Base-by-base conservation (phyloP, 1,284 basidiomycete genomes). In the Ustilago shanxiensis region DNA sequence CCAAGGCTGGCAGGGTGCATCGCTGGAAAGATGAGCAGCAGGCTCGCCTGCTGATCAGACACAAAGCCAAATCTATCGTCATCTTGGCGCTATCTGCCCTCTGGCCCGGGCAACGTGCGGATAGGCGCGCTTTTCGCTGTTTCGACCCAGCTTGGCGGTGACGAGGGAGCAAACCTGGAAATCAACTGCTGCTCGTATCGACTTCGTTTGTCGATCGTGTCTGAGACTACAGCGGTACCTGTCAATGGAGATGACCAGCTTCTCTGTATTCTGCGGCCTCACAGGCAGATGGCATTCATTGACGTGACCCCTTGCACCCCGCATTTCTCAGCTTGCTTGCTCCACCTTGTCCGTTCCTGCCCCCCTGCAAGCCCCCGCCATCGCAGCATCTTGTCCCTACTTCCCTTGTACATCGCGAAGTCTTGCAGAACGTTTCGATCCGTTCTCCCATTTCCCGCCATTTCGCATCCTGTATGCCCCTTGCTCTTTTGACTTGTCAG, bases 241-340 rank as follows among this genome's bases (percentile, higher is more conserved):
- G 10, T 16, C 9, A 35, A 26, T n/a, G 10, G 18, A 24, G 50
- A 53, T 18, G 24, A 24, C 35, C 28, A 52, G 59, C 39, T 28
- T 53, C 33, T 33, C 29, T 59, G 22, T 64, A 61, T 60, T 56
- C 44, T 37, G 52, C 52, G 52, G 39, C 29, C 60, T 54, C 55
- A 33, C 39, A 47, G 29, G 60, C 60, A 51, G 31, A 47, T 57
- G 60, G 57, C 64, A 72, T 67, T 63, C 70, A 72, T 72, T 72
- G 64, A 72, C 70, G 47, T 72, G 64, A 72, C 70, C 60, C 70
- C 70, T 72, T 72, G 70, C 70, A 67, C 70, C 65, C 64, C 60
- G 65, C 70, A 67, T 72, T 72, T 67, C 64, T 62, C 60, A 52
- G 47, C 70, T 56, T 60, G 33, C n/a, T 26, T 51, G 31, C 47